A percentile compares a stretch with the other conserved stretches of the same genome.
Conservation (phyloP, 768 basidiomycete species). For the Lyophyllum atratum region DNA sequence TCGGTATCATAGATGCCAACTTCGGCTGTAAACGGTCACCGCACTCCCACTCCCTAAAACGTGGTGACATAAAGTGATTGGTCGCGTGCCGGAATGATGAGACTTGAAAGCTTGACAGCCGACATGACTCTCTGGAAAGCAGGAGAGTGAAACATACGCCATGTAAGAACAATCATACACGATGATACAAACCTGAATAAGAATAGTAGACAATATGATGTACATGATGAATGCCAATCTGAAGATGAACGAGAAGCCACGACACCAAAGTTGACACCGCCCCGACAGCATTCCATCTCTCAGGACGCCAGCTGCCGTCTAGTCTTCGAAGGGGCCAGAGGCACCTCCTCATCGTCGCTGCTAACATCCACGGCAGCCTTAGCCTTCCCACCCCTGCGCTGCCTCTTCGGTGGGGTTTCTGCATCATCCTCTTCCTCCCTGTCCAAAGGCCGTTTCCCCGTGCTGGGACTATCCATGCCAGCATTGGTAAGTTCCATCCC, state of each 20-base stretch:
- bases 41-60: conserved; percentile 7
- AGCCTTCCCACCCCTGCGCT: conserved; percentile 23
- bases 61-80: neutral
- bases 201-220: neutral
- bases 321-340: conserved; percentile 23
- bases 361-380: conserved; percentile 21
- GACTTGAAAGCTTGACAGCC: neutral
- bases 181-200: conserved; percentile 1
- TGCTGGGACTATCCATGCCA: conserved; percentile 32
- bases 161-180: neutral
- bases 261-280: conserved; percentile 2
- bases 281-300: neutral
- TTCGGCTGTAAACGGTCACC: neutral
- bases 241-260: conserved; percentile 2
- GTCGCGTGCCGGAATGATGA: neutral
- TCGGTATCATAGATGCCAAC: neutral
- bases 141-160: neutral
- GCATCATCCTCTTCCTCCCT: conserved; percentile 27
- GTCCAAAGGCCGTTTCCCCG: conserved; percentile 37
- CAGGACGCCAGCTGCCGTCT: conserved; percentile 15
- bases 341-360: conserved; percentile 34
- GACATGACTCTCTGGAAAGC: neutral
- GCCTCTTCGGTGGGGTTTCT: conserved; percentile 36
- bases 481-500: conserved; percentile 47
- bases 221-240: neutral